phyloP scores from a whole-genome alignment of 345 rosid genomes.

The Stellera chamaejasme region DNA sequence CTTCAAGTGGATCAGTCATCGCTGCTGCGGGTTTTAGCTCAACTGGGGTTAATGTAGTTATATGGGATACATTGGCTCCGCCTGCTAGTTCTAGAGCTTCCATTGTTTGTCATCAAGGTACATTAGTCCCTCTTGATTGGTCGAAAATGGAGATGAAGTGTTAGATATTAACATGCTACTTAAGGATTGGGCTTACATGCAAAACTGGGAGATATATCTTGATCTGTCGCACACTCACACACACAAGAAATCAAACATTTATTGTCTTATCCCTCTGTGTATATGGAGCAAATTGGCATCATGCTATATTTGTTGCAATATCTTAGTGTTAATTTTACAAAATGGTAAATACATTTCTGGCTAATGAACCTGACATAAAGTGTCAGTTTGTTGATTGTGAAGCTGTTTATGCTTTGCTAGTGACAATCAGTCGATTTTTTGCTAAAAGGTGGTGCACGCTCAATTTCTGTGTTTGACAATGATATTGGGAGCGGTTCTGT shows the following conservation, averaged over 20 bases:
- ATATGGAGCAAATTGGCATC: too few species aligned
- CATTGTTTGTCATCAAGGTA: conserved; percentile 85
- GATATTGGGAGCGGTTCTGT: conserved; percentile 83
- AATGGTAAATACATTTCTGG: too few species aligned
- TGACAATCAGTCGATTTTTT: conserved; percentile 7
- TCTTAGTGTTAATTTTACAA: too few species aligned
- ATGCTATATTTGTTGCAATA: too few species aligned
- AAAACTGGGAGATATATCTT: not conserved
- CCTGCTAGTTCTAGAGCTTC: conserved; percentile 82
- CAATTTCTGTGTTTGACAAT: conserved; percentile 82
- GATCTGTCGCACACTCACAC: too few species aligned
- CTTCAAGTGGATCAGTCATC: conserved; percentile 84
- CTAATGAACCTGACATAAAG: too few species aligned
- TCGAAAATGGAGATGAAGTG: too few species aligned
- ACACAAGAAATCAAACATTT: too few species aligned
- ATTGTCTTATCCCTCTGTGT: too few species aligned
- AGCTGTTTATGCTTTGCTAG: conserved; percentile 2
- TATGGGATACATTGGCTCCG: conserved; percentile 96
- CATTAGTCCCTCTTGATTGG: conserved; percentile 8
- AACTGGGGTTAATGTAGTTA: conserved; percentile 71
- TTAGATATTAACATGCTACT: too few species aligned
- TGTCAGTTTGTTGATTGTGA: not conserved
- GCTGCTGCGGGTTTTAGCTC: conserved; percentile 82
- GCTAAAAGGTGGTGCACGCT: conserved; percentile 77
- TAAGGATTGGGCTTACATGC: too few species aligned